Percentiles rank a stretch among this genome's conserved stretches.
Conservation (phyloP, 805 yeast genomes). For the Saccharomycopsis fibuligera region DNA sequence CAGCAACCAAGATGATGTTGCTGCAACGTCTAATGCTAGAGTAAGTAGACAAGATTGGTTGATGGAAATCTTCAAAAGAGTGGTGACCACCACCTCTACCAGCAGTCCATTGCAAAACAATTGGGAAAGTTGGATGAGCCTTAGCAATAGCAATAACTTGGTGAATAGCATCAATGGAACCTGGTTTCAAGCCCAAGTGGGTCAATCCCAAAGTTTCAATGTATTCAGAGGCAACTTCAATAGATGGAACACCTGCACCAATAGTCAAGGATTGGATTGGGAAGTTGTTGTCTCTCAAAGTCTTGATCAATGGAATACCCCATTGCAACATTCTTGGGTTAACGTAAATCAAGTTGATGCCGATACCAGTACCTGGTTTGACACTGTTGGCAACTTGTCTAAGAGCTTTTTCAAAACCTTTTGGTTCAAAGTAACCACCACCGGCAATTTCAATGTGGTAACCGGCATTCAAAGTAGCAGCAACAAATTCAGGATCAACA, state of each 20-base stretch:
- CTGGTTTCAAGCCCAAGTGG: conserved; percentile 95
- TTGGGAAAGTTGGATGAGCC: conserved; percentile 94
- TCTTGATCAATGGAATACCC: conserved; percentile 95
- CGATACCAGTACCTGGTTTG: conserved; percentile 83
- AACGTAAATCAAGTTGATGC: conserved; percentile 89
- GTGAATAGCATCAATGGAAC: conserved; percentile 87
- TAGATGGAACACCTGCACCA: conserved; percentile 99
- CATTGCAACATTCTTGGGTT: conserved; percentile 97
- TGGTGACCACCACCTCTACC: conserved; percentile 99
- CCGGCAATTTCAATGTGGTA: conserved; percentile 98
- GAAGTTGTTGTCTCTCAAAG: conserved; percentile 83
- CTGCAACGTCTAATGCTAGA: conserved; percentile 85
- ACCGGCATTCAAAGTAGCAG: conserved; percentile 93
- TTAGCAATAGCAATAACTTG: conserved; percentile 87
- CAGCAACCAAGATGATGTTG: conserved; percentile 88
- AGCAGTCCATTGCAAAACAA: conserved; percentile 98
- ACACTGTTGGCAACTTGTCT: conserved; percentile 62
- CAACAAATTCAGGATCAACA: conserved; percentile 87
- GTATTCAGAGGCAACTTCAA: conserved; percentile 96
- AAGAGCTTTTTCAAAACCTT: conserved; percentile 66
- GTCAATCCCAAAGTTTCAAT: conserved; percentile 87
- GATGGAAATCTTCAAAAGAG: conserved; percentile 98
- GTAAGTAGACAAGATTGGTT: conserved; percentile 94
- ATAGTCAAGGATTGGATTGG: conserved; percentile 94
- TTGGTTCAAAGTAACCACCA: conserved; percentile 90